Evolutionary conservation across 2,329 filamentous ascomycete species (phyloP), one percentile per base, ranked within the genome.

Genomic region (Phaeosphaeria sp.): DNA sequence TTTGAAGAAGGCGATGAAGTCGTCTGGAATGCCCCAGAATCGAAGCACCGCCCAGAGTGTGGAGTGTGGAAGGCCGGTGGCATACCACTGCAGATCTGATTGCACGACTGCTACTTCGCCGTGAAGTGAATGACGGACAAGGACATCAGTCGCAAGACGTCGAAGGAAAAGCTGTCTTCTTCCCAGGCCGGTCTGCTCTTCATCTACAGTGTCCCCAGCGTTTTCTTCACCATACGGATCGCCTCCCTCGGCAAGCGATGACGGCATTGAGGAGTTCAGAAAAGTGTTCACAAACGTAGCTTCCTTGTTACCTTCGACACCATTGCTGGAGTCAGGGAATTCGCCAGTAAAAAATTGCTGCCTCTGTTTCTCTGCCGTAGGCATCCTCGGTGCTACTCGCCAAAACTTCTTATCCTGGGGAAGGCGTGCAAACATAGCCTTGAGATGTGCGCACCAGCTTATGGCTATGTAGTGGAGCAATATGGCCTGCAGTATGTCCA

Each of bases 91-190:
- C 52, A 88, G 87, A 65, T 87, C 85, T 0, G 84, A 85, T 13
- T 84, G 81, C 40, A 88, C 73, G 2, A 86, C 81, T 1, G 83
- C 83, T 50, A 86, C 80, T 20, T 83, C 77, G 9, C 80, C 79
- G 43, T 82, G 77, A 1, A 84, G 64, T 20, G 78, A 74, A 24
- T 75, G 82, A 56, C 82, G 79, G 36, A 88, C 63, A 36, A 86
- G 72, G 15, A 86, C 80, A 63, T 88, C 85, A 7, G 85, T 82
- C 25, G 85, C 81, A 6, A 87, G 67, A 2, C 86, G 75, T 60
- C 87, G 86, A 4, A 89, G 78, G 18, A 89, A 79, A 2, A 80
- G 80, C 63, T 88, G 86, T 48, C 86, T 87, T 2, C 82, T 82
- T 11, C 52, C 52, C 20, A 47, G 59, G 3, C 68, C 67, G 2